phyloP scores from a whole-genome alignment of 331 rosid species.

The Malus hybrid region DNA sequence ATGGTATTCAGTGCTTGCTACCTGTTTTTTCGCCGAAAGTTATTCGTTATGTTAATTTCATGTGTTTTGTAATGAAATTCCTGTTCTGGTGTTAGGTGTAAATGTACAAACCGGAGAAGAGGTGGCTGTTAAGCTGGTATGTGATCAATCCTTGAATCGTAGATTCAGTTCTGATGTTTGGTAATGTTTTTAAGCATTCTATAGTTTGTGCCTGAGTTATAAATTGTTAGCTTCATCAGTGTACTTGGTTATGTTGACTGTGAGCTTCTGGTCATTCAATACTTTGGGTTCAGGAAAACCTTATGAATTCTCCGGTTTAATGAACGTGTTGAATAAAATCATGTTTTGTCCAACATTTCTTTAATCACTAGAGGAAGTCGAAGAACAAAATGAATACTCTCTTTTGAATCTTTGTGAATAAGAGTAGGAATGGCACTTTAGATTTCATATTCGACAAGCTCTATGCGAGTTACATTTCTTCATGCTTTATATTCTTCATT shows the following conservation, averaged over 20 bases:
- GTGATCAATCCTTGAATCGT: constrained; percentile 20
- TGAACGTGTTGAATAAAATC: not conserved
- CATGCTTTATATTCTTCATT: not conserved
- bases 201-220: not conserved
- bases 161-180: constrained; percentile 1
- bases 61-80: not conserved
- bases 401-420: not conserved
- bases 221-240: not conserved
- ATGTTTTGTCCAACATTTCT: not conserved
- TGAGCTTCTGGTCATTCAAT: not conserved
- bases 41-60: constrained; percentile 7
- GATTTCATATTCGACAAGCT: constrained; percentile 2
- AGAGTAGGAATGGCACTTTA: not conserved
- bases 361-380: not conserved
- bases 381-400: not conserved
- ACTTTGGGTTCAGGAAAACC: no score
- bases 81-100: constrained; percentile 45
- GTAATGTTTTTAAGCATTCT: not conserved
- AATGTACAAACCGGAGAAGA: constrained; percentile 96
- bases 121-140: constrained; percentile 98
- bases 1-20: not conserved
- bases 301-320: not conserved
- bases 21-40: not conserved
- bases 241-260: not conserved
- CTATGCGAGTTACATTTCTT: not conserved